Evolutionary conservation across 345 rosid genomes (phyloP).

Genomic region (Brassica incana): DNA sequence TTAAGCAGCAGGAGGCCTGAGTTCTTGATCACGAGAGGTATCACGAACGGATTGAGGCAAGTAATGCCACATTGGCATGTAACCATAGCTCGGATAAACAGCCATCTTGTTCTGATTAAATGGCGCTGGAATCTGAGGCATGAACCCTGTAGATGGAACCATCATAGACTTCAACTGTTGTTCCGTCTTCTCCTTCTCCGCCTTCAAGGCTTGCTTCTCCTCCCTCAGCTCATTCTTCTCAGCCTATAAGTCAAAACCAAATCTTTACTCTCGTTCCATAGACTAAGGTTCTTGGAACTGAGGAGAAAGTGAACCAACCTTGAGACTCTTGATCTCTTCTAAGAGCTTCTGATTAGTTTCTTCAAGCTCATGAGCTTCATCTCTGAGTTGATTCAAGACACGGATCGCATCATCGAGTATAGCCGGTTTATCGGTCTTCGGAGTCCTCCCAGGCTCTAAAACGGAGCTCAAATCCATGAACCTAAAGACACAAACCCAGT

Average conservation of each 20-base stretch:
- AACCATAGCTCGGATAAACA: slow-evolving; percentile 65
- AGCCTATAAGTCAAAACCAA: slow-evolving; percentile 43
- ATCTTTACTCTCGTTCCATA: not conserved
- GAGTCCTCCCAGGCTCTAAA: slow-evolving; percentile 79
- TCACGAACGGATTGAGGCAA: slow-evolving; percentile 73
- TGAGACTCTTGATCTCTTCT: slow-evolving; percentile 77
- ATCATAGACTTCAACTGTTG: slow-evolving; percentile 58
- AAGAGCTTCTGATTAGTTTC: slow-evolving; percentile 74
- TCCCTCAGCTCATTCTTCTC: slow-evolving; percentile 90
- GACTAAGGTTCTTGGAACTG: not conserved
- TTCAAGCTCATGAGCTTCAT: slow-evolving; percentile 72
- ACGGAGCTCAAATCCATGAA: slow-evolving; percentile 75
- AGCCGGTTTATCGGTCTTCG: slow-evolving; percentile 81
- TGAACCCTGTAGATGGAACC: slow-evolving; percentile 58
- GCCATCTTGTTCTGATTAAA: slow-evolving; percentile 66
- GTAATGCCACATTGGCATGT: slow-evolving; percentile 94
- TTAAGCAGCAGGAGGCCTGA: slow-evolving; percentile 96
- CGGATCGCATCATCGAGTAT: slow-evolving; percentile 84
- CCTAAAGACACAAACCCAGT: slow-evolving; percentile 40
- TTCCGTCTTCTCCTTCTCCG: slow-evolving; percentile 48
- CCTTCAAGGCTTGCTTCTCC: slow-evolving; percentile 76
- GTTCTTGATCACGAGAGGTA: slow-evolving; percentile 88
- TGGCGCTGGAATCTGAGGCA: slow-evolving; percentile 50
- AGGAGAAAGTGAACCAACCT: slow-evolving; percentile 49
- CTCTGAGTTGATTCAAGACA: slow-evolving; percentile 72